Conservation (phyloP, 768 basidiomycete genomes). For the Leccinum longicurvipes region DNA sequence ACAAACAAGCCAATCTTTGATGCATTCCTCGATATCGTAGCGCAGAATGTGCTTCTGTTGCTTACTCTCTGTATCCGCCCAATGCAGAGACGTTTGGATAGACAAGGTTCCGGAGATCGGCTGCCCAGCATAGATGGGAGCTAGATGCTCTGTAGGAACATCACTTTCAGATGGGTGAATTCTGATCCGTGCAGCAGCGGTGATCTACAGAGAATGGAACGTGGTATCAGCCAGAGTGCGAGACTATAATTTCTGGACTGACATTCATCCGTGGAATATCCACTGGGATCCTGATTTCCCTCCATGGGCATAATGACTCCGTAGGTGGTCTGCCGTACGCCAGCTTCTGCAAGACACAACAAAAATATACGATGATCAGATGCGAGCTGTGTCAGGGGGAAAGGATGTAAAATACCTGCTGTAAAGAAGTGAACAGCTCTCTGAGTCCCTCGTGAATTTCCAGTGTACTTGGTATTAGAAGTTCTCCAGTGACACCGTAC, state of each 20-base stretch:
- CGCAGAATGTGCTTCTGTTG: conserved; percentile 52
- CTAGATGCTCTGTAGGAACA: conserved; percentile 23
- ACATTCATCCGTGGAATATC: conserved; percentile 84
- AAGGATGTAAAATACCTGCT: conserved; percentile 30
- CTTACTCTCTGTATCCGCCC: conserved; percentile 53
- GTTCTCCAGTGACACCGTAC: conserved; percentile 69
- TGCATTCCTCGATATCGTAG: conserved; percentile 79
- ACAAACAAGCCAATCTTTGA: conserved; percentile 86
- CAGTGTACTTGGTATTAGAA: conserved; percentile 47
- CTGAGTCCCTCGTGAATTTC: conserved; percentile 30
- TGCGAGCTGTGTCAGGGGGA: conserved; percentile 20
- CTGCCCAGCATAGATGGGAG: conserved; percentile 78
- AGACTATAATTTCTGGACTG: conserved; percentile 26
- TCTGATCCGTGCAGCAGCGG: conserved; percentile 55
- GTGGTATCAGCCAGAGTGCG: conserved; percentile 1
- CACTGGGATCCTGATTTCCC: conserved; percentile 76
- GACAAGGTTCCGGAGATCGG: conserved; percentile 68
- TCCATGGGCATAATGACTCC: conserved; percentile 49
- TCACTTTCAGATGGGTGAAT: conserved; percentile 42
- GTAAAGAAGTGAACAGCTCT: conserved; percentile 23
- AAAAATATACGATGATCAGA: conserved; percentile 25
- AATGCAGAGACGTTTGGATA: conserved; percentile 74
- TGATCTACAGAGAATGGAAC: conserved; percentile 50
- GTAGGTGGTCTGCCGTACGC: conserved; percentile 39
- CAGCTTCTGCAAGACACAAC: conserved; percentile 30